A percentile compares a stretch with the other conserved stretches of the same genome.
Conservation (phyloP, 768 basidiomycete species). For the Serendipita sp. region DNA sequence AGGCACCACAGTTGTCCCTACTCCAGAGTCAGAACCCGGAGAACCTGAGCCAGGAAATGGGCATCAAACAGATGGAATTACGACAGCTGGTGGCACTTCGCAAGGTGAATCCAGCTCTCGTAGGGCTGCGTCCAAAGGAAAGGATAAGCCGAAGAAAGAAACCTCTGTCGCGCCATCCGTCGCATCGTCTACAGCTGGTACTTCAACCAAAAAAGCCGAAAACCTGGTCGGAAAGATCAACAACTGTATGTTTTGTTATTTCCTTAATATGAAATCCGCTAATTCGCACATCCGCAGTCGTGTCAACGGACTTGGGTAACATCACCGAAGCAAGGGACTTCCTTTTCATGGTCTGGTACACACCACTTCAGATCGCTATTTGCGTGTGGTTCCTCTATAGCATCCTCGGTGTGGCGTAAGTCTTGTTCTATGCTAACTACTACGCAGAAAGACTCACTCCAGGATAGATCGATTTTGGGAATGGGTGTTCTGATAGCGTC, state of each 20-base stretch:
- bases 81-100: not conserved
- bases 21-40: not conserved
- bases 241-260: constrained; percentile 22
- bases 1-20: constrained; percentile 8
- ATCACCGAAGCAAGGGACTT: constrained; percentile 24
- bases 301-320: constrained; percentile 43
- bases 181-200: not conserved
- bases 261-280: not conserved
- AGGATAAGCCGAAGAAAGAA: constrained; percentile 10
- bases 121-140: not conserved
- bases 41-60: too few species aligned
- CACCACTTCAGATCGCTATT: constrained; percentile 18
- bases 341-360: constrained; percentile 18
- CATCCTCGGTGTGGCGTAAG: constrained; percentile 37
- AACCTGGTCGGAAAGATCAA: constrained; percentile 62
- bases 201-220: constrained; percentile 16
- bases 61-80: not conserved
- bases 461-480: constrained; percentile 37
- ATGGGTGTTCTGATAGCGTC: constrained; percentile 34
- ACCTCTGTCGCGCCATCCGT: not conserved
- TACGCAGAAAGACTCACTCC: not conserved
- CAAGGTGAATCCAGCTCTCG: not conserved
- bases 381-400: constrained; percentile 27
- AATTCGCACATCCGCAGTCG: constrained; percentile 18
- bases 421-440: not conserved